Evolutionary conservation across 768 basidiomycete species (phyloP), one percentile per base, ranked within the genome.

Genomic region (Collybia nuda): DNA sequence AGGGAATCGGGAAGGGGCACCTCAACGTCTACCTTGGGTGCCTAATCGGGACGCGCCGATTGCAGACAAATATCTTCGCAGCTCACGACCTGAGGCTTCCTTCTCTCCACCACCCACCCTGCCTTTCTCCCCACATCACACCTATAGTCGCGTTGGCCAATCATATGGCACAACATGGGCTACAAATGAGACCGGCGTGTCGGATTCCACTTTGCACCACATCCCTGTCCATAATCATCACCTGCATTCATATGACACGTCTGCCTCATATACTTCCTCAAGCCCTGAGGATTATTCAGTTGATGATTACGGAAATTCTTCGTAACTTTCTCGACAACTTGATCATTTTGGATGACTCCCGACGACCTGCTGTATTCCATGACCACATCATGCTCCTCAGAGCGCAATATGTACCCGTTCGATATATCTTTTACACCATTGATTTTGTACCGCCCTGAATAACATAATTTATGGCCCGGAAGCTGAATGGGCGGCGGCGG

Each of bases 231-330:
- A 51, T 26, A 55, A 55, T 42, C 52, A 53, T 17, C n/a, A 35
- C 23, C 46, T 47, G 22, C 46, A 39, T 23, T 47, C 46, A 17
- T 47, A 47, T 36, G 37, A 32, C 32, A 32, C 7, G 3, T 32
- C 46, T 15, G 17, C 46, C 24, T 65, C 68, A 22, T 69, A 66
- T 45, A 59, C 72, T 12, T 57, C 74, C 43, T 68, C 75, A 18
- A 73, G 70, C 47, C 68, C 75, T 48, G 76, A 75, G 40, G 75
- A 75, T 24, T 76, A 72, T 58, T 64, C 71, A 29, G 70, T 71
- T 40, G 73, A 74, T 39, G 75, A 78, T 46, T 78, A 67, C 36
- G 12, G 9, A 47, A 43, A 49, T 45, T 53, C 54, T 46, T 44
- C 39, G 38, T 28, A 15, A 41, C 22, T 7, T 48, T 40, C n/a